Conservation (phyloP, 2,329 filamentous ascomycete species). For the Acrodontium crateriforme region DNA sequence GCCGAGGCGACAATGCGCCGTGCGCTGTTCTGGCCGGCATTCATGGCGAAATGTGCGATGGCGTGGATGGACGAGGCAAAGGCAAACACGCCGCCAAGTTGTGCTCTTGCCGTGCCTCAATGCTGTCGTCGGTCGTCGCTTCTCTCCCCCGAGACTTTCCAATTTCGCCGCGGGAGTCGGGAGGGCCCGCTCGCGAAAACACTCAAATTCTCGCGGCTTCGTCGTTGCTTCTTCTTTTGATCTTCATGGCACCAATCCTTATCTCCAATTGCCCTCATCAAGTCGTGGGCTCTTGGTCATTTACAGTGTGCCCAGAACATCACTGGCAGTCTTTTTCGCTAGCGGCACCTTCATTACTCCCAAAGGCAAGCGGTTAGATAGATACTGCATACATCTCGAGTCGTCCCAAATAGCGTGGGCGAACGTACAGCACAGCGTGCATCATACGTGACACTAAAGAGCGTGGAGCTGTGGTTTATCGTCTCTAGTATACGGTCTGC, state of each 20-base stretch:
- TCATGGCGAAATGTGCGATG: slow-evolving; percentile 22
- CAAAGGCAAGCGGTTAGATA: slow-evolving; percentile 91
- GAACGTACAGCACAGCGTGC: too few species aligned
- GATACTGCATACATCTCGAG: slow-evolving; percentile 82
- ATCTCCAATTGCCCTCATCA: slow-evolving; percentile 78
- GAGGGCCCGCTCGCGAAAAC: slow-evolving; percentile 1
- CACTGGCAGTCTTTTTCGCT: slow-evolving; percentile 91
- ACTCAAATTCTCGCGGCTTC: slow-evolving; percentile 3
- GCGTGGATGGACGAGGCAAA: too few species aligned
- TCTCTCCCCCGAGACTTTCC: slow-evolving; percentile 2
- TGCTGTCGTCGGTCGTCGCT: too few species aligned
- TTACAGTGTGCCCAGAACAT: slow-evolving; percentile 72
- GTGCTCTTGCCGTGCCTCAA: not conserved
- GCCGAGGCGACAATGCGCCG: slow-evolving; percentile 29
- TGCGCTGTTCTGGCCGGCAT: slow-evolving; percentile 30
- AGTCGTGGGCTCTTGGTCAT: slow-evolving; percentile 88
- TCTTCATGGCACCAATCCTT: slow-evolving; percentile 62
- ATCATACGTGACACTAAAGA: too few species aligned
- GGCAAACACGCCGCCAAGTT: too few species aligned
- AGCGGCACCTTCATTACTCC: slow-evolving; percentile 67
- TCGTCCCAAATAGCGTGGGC: too few species aligned
- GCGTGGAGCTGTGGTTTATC: too few species aligned
- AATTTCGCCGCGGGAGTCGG: slow-evolving; percentile 8
- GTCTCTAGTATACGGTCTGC: too few species aligned
- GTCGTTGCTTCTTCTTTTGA: slow-evolving; percentile 26